A percentile compares a stretch with the other conserved stretches of the same genome.
phyloP scores from a whole-genome alignment of 1,284 basidiomycete genomes.

The Ceraceosorus guamensis region DNA sequence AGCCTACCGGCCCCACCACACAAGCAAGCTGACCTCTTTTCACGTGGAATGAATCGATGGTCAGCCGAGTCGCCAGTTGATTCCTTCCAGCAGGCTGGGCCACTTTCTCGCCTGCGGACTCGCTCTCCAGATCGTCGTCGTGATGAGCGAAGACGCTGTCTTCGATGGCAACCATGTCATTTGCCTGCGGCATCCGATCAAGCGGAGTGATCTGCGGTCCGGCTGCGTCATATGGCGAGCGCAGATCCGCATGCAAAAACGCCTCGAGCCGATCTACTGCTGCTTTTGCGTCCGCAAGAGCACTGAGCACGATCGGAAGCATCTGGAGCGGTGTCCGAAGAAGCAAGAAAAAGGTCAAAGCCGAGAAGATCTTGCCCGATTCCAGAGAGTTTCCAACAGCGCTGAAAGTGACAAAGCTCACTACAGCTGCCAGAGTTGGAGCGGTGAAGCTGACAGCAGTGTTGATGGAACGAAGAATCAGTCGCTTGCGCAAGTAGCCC shows the following conservation, averaged over 20 bases:
- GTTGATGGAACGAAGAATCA: conserved; percentile 23
- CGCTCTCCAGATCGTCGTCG: conserved; percentile 2
- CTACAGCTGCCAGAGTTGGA: conserved; percentile 24
- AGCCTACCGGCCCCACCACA: conserved; percentile 46
- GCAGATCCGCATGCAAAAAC: conserved; percentile 9
- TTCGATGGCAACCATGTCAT: conserved; percentile 5
- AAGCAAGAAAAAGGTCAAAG: conserved; percentile 60
- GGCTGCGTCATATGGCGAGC: neutral
- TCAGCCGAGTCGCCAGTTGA: neutral
- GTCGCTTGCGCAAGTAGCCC: conserved; percentile 42
- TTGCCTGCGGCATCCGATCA: neutral
- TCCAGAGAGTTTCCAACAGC: conserved; percentile 61
- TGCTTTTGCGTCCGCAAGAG: conserved; percentile 64
- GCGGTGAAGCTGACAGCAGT: conserved; percentile 21
- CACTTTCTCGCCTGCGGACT: neutral
- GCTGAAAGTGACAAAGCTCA: conserved; percentile 52
- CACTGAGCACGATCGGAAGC: conserved; percentile 65
- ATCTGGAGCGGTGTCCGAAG: conserved; percentile 45
- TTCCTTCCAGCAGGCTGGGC: neutral
- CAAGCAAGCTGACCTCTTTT: conserved; percentile 77
- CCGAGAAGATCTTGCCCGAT: conserved; percentile 65
- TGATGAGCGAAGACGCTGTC: conserved; percentile 7
- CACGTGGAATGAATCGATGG: conserved; percentile 54
- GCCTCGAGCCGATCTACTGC: conserved; percentile 34
- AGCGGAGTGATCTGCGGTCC: conserved; percentile 4